These are phyloP conservation scores for Emmonsiellopsis sp. DNA, from an alignment of 2,329 filamentous ascomycete species.

Conservation along the genomic window DNA sequence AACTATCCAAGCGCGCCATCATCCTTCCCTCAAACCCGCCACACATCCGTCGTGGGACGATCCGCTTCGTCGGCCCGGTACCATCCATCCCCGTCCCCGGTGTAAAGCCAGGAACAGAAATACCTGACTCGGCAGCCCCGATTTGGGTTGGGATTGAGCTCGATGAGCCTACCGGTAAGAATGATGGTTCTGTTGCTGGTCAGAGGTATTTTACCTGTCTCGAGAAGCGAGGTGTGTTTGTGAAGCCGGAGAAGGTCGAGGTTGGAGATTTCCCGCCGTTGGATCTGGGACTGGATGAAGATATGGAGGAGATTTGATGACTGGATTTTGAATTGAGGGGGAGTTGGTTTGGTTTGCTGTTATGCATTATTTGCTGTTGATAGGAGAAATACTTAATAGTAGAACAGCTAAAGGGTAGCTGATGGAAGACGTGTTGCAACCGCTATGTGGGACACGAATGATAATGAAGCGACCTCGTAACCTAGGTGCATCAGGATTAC, in stretches of 20 bases:
- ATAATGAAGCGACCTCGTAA: too few relatives aligned
- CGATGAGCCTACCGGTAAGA: slow-evolving; percentile 57
- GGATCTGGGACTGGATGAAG: slow-evolving; percentile 41
- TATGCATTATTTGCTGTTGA: too few relatives aligned
- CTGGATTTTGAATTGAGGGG: not conserved
- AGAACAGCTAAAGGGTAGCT: too few relatives aligned
- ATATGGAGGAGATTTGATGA: slow-evolving; percentile 46
- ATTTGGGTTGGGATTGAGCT: slow-evolving; percentile 51
- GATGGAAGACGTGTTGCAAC: too few relatives aligned
- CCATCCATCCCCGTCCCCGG: slow-evolving; percentile 27
- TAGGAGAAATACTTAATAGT: too few relatives aligned
- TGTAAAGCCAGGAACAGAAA: slow-evolving; percentile 12
- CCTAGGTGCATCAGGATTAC: too few relatives aligned
- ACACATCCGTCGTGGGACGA: slow-evolving; percentile 33
- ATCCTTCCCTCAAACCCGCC: slow-evolving; percentile 33
- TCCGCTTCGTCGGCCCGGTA: slow-evolving; percentile 34
- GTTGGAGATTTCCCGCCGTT: slow-evolving; percentile 49
- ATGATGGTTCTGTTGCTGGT: slow-evolving; percentile 46
- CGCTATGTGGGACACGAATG: too few relatives aligned
- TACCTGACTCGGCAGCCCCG: slow-evolving; percentile 14
- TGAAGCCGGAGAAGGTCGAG: slow-evolving; percentile 53
- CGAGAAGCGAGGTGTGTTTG: slow-evolving; percentile 48
- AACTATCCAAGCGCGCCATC: slow-evolving; percentile 33
- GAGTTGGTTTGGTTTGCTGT: too few relatives aligned
- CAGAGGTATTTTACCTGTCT: slow-evolving; percentile 48